These are phyloP conservation scores for Fistulinella cinereoalba DNA, from an alignment of 1,284 basidiomycete species.

Conservation along the genomic window DNA sequence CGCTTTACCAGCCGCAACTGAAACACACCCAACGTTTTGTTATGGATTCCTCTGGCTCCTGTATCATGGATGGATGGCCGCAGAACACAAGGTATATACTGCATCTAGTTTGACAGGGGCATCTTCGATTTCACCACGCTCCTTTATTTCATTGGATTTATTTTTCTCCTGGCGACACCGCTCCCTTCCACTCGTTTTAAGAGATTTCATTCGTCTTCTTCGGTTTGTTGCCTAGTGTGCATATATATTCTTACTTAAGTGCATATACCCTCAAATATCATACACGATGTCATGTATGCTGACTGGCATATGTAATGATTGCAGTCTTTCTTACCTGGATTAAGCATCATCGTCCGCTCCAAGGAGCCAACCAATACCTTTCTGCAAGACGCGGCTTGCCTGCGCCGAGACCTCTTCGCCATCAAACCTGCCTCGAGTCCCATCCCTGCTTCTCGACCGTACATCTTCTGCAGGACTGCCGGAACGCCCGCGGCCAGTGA, in stretches of 20 bases:
- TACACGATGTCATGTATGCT: constrained; percentile 19
- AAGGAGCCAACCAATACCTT: constrained; percentile 85
- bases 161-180: constrained; percentile 12
- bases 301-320: constrained; percentile 16
- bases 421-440: constrained; percentile 41
- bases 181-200: constrained; percentile 9
- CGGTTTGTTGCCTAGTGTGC: constrained; percentile 31
- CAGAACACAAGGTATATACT: constrained; percentile 11
- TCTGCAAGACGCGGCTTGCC: constrained; percentile 70
- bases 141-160: constrained; percentile 26
- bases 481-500: constrained; percentile 48
- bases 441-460: constrained; percentile 41
- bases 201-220: constrained; percentile 8
- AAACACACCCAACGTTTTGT: too few species aligned
- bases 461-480: constrained; percentile 43
- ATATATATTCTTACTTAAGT: constrained; percentile 27
- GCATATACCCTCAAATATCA: constrained; percentile 19
- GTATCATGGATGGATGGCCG: constrained; percentile 16
- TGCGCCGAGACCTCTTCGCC: constrained; percentile 65
- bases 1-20: constrained; percentile 57
- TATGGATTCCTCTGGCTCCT: too few species aligned
- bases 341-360: constrained; percentile 61
- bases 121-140: constrained; percentile 2
- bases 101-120: constrained; percentile 12
- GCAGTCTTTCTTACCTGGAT: not conserved